Evolutionary conservation across 257 asterid genomes (phyloP).

Genomic region (Nicotiana noctiflora): DNA sequence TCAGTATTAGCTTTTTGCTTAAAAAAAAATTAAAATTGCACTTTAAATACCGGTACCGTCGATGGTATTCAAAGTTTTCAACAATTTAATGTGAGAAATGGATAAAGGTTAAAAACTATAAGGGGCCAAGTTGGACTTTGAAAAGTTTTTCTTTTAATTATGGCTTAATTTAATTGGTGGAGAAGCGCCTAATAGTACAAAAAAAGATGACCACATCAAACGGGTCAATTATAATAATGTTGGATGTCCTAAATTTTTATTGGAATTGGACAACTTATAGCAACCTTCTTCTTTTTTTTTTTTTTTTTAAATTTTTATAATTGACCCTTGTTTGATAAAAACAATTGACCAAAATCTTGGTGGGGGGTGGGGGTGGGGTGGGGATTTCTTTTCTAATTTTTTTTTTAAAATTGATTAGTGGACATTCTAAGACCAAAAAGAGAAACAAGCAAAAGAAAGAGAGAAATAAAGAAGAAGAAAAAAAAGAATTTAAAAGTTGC

Average conservation of each 20-base stretch:
- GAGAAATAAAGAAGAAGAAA: neutral
- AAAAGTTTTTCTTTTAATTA: neutral
- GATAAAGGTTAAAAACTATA: neutral
- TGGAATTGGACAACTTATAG: constrained; percentile 3
- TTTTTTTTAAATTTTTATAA: no score
- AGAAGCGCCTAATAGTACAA: constrained; percentile 30
- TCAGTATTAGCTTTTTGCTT: no score
- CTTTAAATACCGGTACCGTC: constrained; percentile 12
- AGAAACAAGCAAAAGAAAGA: neutral
- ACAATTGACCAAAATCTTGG: neutral
- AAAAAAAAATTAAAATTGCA: neutral
- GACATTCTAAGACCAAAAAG: neutral
- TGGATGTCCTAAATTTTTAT: constrained; percentile 15
- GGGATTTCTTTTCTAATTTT: no score
- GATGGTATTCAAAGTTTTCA: neutral
- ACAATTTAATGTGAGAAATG: neutral
- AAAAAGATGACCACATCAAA: constrained; percentile 25
- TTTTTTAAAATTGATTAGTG: neutral
- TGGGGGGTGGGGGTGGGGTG: no score
- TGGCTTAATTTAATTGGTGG: neutral
- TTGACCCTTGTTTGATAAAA: constrained; percentile 19
- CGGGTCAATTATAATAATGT: constrained; percentile 17
- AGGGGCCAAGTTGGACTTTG: constrained; percentile 6
- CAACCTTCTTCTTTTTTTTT: no score
- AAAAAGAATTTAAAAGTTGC: neutral